These are phyloP conservation scores for Pleurostoma richardsiae DNA, from an alignment of 2,329 filamentous ascomycete species.

Conservation along the genomic window DNA sequence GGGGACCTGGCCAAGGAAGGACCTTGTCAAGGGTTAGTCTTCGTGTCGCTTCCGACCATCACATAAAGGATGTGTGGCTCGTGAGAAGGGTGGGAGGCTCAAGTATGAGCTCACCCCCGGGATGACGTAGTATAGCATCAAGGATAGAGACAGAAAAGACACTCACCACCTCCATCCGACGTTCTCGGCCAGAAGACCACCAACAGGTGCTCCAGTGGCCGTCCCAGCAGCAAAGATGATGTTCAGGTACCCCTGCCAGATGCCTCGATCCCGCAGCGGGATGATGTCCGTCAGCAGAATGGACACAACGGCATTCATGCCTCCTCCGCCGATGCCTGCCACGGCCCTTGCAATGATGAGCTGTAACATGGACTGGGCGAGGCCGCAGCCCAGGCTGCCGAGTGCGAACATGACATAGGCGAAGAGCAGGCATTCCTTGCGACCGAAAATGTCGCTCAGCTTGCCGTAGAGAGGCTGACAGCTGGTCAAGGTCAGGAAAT, in stretches of 20 bases:
- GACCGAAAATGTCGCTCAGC: slow-evolving; percentile 53
- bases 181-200: slow-evolving; percentile 65
- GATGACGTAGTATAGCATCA: neutral
- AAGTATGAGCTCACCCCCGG: too few relatives aligned
- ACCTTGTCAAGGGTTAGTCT: slow-evolving; percentile 33
- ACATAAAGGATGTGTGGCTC: too few relatives aligned
- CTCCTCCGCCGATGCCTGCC: slow-evolving; percentile 59
- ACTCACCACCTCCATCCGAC: slow-evolving; percentile 70
- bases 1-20: slow-evolving; percentile 68
- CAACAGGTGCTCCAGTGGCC: slow-evolving; percentile 63
- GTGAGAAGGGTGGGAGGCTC: too few relatives aligned
- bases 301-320: slow-evolving; percentile 64
- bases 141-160: slow-evolving; percentile 3
- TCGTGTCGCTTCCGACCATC: too few relatives aligned
- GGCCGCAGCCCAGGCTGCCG: slow-evolving; percentile 46
- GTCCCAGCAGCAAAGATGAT: slow-evolving; percentile 67
- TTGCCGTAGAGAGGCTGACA: slow-evolving; percentile 66
- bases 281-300: slow-evolving; percentile 70
- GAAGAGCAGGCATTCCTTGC: slow-evolving; percentile 61
- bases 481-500: slow-evolving; percentile 69
- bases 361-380: slow-evolving; percentile 42
- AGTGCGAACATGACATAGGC: slow-evolving; percentile 32
- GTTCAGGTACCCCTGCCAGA: slow-evolving; percentile 71
- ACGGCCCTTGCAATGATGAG: slow-evolving; percentile 36
- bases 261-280: slow-evolving; percentile 61